A percentile compares a stretch with the other conserved stretches of the same genome.
Evolutionary conservation across 257 asterid genomes (phyloP).

Genomic region (Plantago ovata): DNA sequence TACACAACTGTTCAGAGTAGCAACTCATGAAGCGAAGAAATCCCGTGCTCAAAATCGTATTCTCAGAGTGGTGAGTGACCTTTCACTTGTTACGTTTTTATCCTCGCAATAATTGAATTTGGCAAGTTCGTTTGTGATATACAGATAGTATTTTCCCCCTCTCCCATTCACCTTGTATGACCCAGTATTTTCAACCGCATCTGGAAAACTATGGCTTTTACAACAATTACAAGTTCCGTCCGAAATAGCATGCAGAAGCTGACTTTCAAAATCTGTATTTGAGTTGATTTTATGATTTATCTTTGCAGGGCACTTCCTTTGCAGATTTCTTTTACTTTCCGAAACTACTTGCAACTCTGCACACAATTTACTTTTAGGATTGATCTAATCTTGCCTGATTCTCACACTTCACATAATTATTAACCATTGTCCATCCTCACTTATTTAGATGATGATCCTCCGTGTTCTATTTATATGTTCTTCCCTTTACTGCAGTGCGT

Average conservation of each 20-base stretch:
- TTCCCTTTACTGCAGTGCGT: background rate
- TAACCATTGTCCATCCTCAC: no score
- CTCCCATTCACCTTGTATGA: background rate
- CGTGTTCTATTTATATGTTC: no score
- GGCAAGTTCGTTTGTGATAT: background rate
- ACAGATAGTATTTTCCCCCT: background rate
- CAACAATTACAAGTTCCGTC: no score
- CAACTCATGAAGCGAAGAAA: slow-evolving; percentile 90
- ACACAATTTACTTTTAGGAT: no score
- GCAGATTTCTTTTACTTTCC: no score
- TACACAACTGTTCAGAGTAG: slow-evolving; percentile 74
- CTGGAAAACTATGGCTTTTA: no score
- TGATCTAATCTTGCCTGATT: no score
- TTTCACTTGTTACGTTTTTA: background rate
- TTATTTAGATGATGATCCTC: no score
- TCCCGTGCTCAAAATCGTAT: slow-evolving; percentile 81
- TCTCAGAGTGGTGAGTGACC: slow-evolving; percentile 74
- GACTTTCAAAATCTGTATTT: background rate
- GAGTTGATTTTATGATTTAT: background rate
- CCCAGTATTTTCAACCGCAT: background rate
- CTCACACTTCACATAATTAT: no score
- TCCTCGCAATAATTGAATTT: slow-evolving; percentile 3
- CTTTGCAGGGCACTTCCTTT: background rate
- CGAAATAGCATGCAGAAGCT: no score
- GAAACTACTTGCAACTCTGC: no score